Percentiles rank a stretch among this genome's conserved stretches.
These are phyloP conservation scores for Crucihimalaya himalaica DNA, from an alignment of 345 rosid species.

Conservation along the genomic window DNA sequence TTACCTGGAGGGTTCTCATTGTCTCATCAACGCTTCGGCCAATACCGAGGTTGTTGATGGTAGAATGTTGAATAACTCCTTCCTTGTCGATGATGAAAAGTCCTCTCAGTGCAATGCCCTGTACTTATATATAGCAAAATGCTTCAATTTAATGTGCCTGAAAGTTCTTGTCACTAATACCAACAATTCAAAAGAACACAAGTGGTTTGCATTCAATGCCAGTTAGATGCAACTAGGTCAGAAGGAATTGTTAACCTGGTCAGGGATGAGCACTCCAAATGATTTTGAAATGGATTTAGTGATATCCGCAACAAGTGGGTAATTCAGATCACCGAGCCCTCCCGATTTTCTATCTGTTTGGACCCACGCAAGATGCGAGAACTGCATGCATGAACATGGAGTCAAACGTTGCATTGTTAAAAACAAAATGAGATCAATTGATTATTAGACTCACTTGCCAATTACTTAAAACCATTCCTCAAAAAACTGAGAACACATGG, in stretches of 20 bases:
- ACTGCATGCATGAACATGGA: too few relatives aligned
- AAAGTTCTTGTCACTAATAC: neutral
- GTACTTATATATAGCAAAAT: constrained; percentile 3
- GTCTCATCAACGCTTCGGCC: constrained; percentile 94
- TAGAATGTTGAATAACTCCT: constrained; percentile 87
- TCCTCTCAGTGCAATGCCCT: constrained; percentile 89
- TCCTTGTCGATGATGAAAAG: constrained; percentile 92
- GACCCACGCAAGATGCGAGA: too few relatives aligned
- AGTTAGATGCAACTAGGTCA: neutral
- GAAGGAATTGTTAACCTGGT: constrained; percentile 55
- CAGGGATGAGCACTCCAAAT: constrained; percentile 75
- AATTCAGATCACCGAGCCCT: too few relatives aligned
- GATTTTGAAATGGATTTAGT: constrained; percentile 84
- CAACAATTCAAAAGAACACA: neutral
- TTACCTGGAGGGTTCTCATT: constrained; percentile 90
- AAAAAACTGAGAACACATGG: neutral
- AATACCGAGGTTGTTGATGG: constrained; percentile 90
- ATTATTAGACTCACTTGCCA: neutral
- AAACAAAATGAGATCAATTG: neutral
- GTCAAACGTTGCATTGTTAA: neutral
- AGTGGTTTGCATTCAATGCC: neutral
- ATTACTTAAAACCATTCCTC: neutral
- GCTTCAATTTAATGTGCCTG: neutral
- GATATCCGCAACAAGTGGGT: too few relatives aligned
- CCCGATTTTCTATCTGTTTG: too few relatives aligned